These are phyloP conservation scores for Puccinia coronata DNA, from an alignment of 1,284 basidiomycete genomes.

Conservation along the genomic window DNA sequence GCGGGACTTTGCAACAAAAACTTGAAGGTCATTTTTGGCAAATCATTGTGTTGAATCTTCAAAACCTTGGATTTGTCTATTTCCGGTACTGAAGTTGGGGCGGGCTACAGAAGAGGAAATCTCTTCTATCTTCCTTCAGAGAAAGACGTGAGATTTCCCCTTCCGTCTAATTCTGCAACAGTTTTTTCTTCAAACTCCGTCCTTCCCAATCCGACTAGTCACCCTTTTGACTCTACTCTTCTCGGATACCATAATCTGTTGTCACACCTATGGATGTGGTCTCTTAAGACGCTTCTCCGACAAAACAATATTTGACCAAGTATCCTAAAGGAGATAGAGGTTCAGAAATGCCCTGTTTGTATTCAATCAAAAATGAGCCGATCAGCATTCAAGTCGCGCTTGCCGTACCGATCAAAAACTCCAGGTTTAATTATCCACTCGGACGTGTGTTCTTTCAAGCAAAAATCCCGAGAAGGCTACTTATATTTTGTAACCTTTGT, in stretches of 20 bases:
- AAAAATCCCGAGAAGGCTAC: background rate
- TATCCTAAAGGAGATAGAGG: constrained; percentile 11
- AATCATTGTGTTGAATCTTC: background rate
- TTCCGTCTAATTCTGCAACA: too few species aligned
- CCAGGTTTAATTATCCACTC: constrained; percentile 10
- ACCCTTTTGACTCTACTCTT: background rate
- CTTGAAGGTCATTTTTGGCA: background rate
- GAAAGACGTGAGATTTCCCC: too few species aligned
- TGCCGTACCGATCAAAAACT: background rate
- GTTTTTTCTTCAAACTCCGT: background rate
- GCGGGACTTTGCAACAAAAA: background rate
- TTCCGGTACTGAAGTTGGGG: background rate
- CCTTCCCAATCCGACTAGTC: background rate
- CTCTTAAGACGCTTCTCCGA: constrained; percentile 7
- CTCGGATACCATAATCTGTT: too few species aligned
- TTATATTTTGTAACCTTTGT: background rate
- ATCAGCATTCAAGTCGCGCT: background rate
- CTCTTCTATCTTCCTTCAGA: background rate
- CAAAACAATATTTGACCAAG: background rate
- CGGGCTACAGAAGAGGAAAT: background rate
- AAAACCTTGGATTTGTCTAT: background rate
- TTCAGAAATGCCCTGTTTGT: constrained; percentile 11
- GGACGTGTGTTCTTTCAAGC: too few species aligned
- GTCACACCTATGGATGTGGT: background rate
- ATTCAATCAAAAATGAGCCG: constrained; percentile 14